Conservation (phyloP, 768 basidiomycete genomes). For the Myochromella boudieri region DNA sequence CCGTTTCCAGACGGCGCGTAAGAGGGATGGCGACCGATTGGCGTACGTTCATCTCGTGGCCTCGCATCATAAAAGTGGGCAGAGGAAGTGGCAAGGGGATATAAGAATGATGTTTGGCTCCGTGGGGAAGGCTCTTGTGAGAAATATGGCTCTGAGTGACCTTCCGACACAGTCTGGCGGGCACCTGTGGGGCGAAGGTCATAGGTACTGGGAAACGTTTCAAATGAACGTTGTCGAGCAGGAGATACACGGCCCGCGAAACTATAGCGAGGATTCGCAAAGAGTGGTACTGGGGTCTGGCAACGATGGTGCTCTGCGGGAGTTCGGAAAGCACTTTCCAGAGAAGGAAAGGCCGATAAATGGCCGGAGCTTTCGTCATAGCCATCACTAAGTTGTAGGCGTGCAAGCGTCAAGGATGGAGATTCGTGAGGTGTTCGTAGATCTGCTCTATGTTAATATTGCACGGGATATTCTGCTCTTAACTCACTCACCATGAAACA, state of each 20-base stretch:
- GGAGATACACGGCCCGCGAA: neutral
- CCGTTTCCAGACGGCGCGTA: neutral
- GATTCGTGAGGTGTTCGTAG: slow-evolving; percentile 26
- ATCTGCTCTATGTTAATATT: slow-evolving; percentile 8
- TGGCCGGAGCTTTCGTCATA: slow-evolving; percentile 18
- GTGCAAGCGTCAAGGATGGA: slow-evolving; percentile 40
- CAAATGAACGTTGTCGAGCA: neutral
- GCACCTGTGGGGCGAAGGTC: slow-evolving; percentile 3
- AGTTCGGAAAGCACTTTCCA: neutral
- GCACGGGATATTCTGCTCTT: neutral
- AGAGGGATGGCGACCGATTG: neutral
- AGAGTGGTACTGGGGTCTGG: slow-evolving; percentile 3
- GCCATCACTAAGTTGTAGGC: slow-evolving; percentile 42
- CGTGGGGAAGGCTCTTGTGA: too few species aligned
- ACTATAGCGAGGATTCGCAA: neutral
- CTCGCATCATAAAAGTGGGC: neutral
- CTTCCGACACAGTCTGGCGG: neutral
- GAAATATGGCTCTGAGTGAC: too few species aligned
- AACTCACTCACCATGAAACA: slow-evolving; percentile 53
- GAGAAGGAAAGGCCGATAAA: slow-evolving; percentile 9
- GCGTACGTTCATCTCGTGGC: slow-evolving; percentile 3
- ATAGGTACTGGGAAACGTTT: neutral
- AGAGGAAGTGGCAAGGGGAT: neutral
- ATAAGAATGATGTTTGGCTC: slow-evolving; percentile 1
- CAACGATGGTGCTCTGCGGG: neutral